Conservation (phyloP, 176 grass and related monocot genomes). For the Tuctoria greenei region DNA sequence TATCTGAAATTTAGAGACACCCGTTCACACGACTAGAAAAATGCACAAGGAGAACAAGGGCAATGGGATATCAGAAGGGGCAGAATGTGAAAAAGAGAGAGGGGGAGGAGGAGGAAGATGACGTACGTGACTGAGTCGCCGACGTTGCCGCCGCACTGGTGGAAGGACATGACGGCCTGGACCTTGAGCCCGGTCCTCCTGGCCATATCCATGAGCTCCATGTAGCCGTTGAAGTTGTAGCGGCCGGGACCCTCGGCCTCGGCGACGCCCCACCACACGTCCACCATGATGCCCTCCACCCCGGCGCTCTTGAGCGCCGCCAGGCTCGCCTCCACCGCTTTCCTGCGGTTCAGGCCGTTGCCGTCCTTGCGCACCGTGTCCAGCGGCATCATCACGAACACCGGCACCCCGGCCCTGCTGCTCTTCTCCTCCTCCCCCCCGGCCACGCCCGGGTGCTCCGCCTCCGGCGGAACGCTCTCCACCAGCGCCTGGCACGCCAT, state of each 20-base stretch:
- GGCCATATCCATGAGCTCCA: conserved; percentile 79
- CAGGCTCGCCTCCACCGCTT: conserved; percentile 60
- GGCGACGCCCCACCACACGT: conserved; percentile 86
- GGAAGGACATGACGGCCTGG: conserved; percentile 96
- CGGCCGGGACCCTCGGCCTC: conserved; percentile 40
- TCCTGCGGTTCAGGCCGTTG: conserved; percentile 48
- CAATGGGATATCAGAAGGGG: too few relatives aligned
- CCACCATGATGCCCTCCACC: conserved; percentile 69
- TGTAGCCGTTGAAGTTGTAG: conserved; percentile 75
- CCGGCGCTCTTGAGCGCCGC: conserved; percentile 69
- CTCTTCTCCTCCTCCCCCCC: not conserved
- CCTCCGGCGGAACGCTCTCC: not conserved
- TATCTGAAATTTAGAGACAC: too few relatives aligned
- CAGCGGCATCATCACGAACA: conserved; percentile 87
- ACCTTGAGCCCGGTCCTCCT: conserved; percentile 59
- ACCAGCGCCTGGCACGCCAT: conserved; percentile 33
- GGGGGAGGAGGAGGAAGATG: not conserved
- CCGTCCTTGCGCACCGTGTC: conserved; percentile 60
- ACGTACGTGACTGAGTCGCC: conserved; percentile 79
- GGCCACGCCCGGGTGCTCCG: not conserved
- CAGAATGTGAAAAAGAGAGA: too few relatives aligned
- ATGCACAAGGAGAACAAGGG: not conserved
- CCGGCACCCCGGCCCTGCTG: conserved; percentile 45
- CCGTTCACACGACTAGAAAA: too few relatives aligned
- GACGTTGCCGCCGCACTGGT: conserved; percentile 92